A percentile compares a stretch with the other conserved stretches of the same genome.
phyloP scores from a whole-genome alignment of 495 filamentous ascomycete species.

The Daldinia loculata region DNA sequence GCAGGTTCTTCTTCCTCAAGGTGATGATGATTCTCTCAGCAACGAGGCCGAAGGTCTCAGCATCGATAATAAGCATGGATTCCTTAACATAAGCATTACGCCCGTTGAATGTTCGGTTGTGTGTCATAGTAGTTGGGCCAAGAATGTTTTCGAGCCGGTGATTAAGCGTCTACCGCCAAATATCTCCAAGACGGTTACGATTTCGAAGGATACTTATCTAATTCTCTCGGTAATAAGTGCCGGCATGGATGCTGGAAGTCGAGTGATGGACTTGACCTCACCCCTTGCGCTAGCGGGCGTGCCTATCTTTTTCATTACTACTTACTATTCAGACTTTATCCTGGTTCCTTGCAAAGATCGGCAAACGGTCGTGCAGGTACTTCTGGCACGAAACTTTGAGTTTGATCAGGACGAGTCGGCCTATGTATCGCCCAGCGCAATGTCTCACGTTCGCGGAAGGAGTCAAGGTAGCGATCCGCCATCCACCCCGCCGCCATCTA shows the following conservation, averaged over 20 bases:
- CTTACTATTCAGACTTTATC: conserved; percentile 98
- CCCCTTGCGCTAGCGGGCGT: conserved; percentile 92
- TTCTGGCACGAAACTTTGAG: conserved; percentile 82
- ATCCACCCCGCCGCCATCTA: conserved; percentile 78
- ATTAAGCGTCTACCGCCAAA: conserved; percentile 61
- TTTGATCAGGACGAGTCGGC: conserved; percentile 75
- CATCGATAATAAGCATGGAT: conserved; percentile 69
- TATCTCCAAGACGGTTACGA: conserved; percentile 64
- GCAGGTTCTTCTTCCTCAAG: conserved; percentile 74
- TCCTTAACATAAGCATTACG: conserved; percentile 92
- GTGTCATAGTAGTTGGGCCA: conserved; percentile 76
- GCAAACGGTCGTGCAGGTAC: conserved; percentile 73
- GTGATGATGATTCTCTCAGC: conserved; percentile 42
- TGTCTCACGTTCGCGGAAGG: conserved; percentile 58
- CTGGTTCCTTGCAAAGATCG: conserved; percentile 82
- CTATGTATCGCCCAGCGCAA: conserved; percentile 69
- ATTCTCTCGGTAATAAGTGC: conserved; percentile 88
- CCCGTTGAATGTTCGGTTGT: conserved; percentile 93
- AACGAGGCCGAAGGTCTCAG: conserved; percentile 52
- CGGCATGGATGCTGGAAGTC: conserved; percentile 90
- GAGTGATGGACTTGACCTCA: conserved; percentile 89
- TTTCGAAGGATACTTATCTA: conserved; percentile 84
- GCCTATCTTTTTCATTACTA: conserved; percentile 97
- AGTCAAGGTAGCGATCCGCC: conserved; percentile 64
- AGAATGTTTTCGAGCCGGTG: conserved; percentile 76